Evolutionary conservation across 345 rosid genomes (phyloP).

Genomic region (Moricandia arvensis): DNA sequence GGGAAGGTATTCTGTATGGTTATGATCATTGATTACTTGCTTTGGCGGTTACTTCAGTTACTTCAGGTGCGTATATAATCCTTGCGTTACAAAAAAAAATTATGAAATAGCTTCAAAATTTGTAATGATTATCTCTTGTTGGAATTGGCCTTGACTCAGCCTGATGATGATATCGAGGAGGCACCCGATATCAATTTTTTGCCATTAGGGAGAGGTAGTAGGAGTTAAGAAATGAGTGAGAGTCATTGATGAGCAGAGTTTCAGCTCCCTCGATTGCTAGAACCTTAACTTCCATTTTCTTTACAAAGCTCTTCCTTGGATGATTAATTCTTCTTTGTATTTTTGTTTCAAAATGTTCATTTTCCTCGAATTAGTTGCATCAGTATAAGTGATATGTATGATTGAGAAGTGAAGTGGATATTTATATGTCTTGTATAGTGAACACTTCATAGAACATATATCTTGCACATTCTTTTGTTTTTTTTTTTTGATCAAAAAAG

Average conservation of each 20-base stretch:
- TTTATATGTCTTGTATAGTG: too few relatives aligned
- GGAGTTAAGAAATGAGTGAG: not conserved
- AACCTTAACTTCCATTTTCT: not conserved
- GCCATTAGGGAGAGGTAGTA: not conserved
- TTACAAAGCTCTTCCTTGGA: not conserved
- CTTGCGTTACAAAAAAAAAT: not conserved
- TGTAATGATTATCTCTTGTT: not conserved
- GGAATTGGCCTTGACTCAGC: not conserved
- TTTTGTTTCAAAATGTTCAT: not conserved
- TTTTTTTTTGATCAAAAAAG: too few relatives aligned
- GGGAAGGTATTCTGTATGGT: constrained; percentile 92
- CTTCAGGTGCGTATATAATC: constrained; percentile 49
- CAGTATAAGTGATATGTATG: too few relatives aligned
- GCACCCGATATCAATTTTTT: not conserved
- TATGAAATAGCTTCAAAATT: not conserved
- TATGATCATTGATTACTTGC: constrained; percentile 79
- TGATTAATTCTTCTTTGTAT: too few relatives aligned
- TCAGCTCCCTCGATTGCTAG: not conserved
- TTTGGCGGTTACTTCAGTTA: constrained; percentile 62
- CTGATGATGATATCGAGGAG: constrained; percentile 4
- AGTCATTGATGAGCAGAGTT: not conserved
- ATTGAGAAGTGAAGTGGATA: too few relatives aligned
- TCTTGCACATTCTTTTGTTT: too few relatives aligned
- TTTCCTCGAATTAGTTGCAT: not conserved
- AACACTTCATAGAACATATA: too few relatives aligned